A percentile compares a stretch with the other conserved stretches of the same genome.
These are phyloP conservation scores for Friedmanniomyces simplex DNA, from an alignment of 495 filamentous ascomycete species.

Conservation along the genomic window DNA sequence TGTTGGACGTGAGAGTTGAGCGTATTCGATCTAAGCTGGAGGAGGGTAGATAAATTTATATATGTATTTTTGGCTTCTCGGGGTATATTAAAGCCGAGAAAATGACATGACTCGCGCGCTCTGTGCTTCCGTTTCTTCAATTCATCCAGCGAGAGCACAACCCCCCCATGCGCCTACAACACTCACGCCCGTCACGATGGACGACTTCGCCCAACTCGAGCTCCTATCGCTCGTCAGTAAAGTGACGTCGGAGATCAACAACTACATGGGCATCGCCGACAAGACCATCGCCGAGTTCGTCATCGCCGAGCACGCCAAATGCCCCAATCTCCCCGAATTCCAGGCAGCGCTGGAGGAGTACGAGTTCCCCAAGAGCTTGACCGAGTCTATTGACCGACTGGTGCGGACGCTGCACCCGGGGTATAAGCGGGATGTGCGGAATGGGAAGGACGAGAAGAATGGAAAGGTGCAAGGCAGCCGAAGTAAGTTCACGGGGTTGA, in stretches of 20 bases:
- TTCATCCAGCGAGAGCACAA: no score
- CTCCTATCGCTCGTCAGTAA: conserved; percentile 87
- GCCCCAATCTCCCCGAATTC: conserved; percentile 56
- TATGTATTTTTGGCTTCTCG: no score
- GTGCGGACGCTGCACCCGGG: conserved; percentile 85
- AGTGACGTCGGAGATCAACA: conserved; percentile 86
- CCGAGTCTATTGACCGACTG: conserved; percentile 83
- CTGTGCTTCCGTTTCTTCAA: no score
- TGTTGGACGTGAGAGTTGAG: no score
- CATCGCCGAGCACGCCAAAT: conserved; percentile 79
- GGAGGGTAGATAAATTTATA: no score
- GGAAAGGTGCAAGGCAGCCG: conserved; percentile 48
- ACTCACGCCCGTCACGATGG: conserved; percentile 45
- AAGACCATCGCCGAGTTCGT: conserved; percentile 94
- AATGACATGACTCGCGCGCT: no score
- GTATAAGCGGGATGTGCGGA: conserved; percentile 42
- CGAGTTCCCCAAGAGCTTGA: conserved; percentile 79
- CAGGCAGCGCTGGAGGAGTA: conserved; percentile 61
- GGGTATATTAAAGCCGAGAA: no score
- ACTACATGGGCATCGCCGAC: conserved; percentile 85
- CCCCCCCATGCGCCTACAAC: background rate
- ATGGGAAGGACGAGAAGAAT: conserved; percentile 29
- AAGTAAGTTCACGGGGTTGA: conserved; percentile 77
- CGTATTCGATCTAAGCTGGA: no score
- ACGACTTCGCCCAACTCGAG: conserved; percentile 83